phyloP scores from a whole-genome alignment of 768 basidiomycete species.

The Mycena floridula region DNA sequence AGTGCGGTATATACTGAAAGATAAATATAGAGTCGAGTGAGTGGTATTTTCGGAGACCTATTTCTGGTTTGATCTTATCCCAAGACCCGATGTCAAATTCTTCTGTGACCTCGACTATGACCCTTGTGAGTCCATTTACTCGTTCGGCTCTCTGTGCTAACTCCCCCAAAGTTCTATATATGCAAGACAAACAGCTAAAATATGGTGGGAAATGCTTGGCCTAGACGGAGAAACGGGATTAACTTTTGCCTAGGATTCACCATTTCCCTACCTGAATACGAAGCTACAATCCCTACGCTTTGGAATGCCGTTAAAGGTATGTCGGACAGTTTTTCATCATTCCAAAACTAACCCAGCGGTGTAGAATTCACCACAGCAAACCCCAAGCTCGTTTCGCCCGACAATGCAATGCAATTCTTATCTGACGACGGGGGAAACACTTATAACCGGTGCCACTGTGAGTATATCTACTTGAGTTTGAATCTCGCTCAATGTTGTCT shows the following conservation, averaged over 20 bases:
- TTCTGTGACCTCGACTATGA: constrained; percentile 87
- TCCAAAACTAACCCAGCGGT: not conserved
- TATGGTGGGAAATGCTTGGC: too few species aligned
- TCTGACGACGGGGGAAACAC: constrained; percentile 69
- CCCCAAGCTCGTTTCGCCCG: constrained; percentile 51
- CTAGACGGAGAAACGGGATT: too few species aligned
- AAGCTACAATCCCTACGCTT: constrained; percentile 78
- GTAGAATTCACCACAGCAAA: constrained; percentile 72
- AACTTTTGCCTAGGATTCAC: constrained; percentile 88
- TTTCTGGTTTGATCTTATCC: constrained; percentile 1
- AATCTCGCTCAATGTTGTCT: not conserved
- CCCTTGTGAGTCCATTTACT: constrained; percentile 44
- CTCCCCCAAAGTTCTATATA: too few species aligned
- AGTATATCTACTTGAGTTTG: constrained; percentile 10
- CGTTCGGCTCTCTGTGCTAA: too few species aligned
- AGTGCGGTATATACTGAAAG: constrained; percentile 1
- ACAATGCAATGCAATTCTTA: constrained; percentile 78
- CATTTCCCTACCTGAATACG: constrained; percentile 76
- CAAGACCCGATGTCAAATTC: constrained; percentile 77
- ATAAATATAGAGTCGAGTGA: constrained; percentile 36
- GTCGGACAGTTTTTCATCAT: constrained; percentile 4
- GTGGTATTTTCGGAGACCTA: constrained; percentile 10
- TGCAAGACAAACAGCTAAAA: too few species aligned
- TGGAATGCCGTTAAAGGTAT: constrained; percentile 74
- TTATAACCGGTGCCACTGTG: constrained; percentile 76